Base-by-base conservation (phyloP, 108 stramenopile genomes). In the Conticribra weissflogii region DNA sequence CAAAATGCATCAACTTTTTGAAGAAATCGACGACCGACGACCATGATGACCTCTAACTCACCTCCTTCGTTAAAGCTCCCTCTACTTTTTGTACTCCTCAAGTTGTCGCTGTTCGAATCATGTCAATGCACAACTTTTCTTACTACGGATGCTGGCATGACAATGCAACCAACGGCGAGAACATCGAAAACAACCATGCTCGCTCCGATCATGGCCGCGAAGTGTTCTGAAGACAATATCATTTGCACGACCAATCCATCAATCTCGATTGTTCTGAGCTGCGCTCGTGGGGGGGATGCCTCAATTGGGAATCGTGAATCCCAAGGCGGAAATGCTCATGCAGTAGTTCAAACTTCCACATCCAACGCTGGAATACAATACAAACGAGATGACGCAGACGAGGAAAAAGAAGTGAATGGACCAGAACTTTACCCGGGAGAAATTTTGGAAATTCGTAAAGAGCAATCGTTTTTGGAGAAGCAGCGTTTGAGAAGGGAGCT, bases 401-500 rank as follows among this genome's bases (percentile, higher is more conserved):
- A 41, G 8, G 36, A 41, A 41, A 41, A 41, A 41, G 8, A 41
- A 41, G 12, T 12, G 12, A 12, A 41, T 9, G 36, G 36, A 41
- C 36, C 12, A 5, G 36, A 41, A 41, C 46, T 72, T 9, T 47
- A 49, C n/a, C 52, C 17, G 0, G 69, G 69, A 46, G 63, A 78
- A 29, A 57, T 71, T 18, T 29, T 31, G 3, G 69, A 78, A 60
- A 69, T 78, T 8, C 68, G 54, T 48, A 66, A 78, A 47, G 44
- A 68, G 30, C 77, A 78, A 51, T 32, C 36, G 25, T 71, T 78
- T 28, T 49, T 78, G 49, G 34, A 61, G 17, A 78, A 59, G 27
- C 77, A 78, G 28, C 77, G 63, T 60, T 47, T 33, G n/a, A 46
- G 77, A 36, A 63, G 77, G 23, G 68, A 71, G 57, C 15, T 66